Percentiles rank a stretch among this genome's conserved stretches.
phyloP scores from a whole-genome alignment of 1,284 basidiomycete species.

The Fomitopsis pinicola region DNA sequence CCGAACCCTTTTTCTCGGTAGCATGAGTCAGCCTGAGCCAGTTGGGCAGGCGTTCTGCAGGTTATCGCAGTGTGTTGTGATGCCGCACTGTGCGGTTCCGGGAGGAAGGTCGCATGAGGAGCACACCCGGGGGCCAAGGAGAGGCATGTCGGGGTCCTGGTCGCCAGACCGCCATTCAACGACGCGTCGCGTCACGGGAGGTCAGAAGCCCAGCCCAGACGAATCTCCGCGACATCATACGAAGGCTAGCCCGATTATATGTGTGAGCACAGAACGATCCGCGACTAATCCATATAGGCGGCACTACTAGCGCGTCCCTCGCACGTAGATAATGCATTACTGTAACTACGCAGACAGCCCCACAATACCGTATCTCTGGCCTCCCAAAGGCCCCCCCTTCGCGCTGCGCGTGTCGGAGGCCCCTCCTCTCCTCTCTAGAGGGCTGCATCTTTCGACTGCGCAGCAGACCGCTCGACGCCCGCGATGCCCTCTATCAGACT shows the following conservation, averaged over 20 bases:
- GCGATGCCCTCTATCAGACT: slow-evolving; percentile 68
- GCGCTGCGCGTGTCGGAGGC: background rate
- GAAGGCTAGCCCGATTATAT: slow-evolving; percentile 6
- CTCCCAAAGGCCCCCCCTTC: background rate
- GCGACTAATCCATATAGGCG: slow-evolving; percentile 2
- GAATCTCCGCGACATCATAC: slow-evolving; percentile 8
- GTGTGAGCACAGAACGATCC: slow-evolving; percentile 4
- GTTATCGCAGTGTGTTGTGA: too few species aligned
- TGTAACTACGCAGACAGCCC: background rate
- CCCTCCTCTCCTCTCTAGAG: slow-evolving; percentile 16
- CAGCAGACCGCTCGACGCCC: slow-evolving; percentile 33
- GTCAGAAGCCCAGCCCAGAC: slow-evolving; percentile 10
- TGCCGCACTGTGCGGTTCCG: background rate
- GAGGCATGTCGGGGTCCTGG: slow-evolving; percentile 12
- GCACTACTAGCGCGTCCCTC: background rate
- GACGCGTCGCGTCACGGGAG: slow-evolving; percentile 8
- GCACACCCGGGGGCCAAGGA: slow-evolving; percentile 5
- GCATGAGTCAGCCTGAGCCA: background rate
- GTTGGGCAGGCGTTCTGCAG: background rate
- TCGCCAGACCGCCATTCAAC: slow-evolving; percentile 5
- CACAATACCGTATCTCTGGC: background rate
- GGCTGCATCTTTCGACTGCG: slow-evolving; percentile 28
- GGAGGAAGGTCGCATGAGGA: background rate
- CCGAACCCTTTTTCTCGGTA: background rate
- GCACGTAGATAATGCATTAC: background rate